These are phyloP conservation scores for Arachis hypogaea DNA, from an alignment of 306 rosid genomes.

Conservation along the genomic window DNA sequence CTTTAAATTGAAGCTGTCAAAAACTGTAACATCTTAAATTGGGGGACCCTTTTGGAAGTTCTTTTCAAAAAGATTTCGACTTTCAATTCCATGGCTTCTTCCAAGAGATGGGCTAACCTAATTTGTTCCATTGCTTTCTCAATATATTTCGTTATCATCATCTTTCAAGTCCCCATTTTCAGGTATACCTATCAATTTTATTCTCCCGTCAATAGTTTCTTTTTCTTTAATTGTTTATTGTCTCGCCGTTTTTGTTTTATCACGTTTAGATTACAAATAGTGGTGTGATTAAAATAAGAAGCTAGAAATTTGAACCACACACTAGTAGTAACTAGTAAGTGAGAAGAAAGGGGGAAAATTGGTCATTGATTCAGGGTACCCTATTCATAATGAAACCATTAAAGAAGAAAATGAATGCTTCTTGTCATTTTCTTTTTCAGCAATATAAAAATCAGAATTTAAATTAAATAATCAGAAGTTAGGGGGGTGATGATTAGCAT, in stretches of 20 bases:
- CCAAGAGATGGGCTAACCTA: conserved; percentile 63
- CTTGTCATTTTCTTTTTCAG: conserved; percentile 24
- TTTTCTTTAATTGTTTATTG: neutral
- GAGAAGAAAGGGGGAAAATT: neutral
- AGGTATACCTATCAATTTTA: conserved; percentile 50
- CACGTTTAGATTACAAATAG: neutral
- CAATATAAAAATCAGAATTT: neutral
- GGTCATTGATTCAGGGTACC: neutral
- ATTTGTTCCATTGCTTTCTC: conserved; percentile 59
- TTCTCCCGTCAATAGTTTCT: neutral
- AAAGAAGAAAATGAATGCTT: neutral
- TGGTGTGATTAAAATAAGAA: neutral
- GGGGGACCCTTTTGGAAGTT: conserved; percentile 14
- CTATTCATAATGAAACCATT: neutral
- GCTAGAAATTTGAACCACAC: neutral
- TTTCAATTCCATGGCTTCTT: conserved; percentile 64
- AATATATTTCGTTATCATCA: conserved; percentile 63
- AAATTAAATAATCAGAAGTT: no score
- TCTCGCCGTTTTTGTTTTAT: neutral
- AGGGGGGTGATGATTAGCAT: no score
- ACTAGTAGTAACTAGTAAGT: neutral
- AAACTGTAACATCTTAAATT: conserved; percentile 9
- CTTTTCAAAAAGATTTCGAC: neutral
- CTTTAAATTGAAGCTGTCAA: conserved; percentile 19
- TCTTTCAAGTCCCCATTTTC: conserved; percentile 87